Base-by-base conservation (phyloP, 257 asterid genomes). In the Solanum gracilifrons region DNA sequence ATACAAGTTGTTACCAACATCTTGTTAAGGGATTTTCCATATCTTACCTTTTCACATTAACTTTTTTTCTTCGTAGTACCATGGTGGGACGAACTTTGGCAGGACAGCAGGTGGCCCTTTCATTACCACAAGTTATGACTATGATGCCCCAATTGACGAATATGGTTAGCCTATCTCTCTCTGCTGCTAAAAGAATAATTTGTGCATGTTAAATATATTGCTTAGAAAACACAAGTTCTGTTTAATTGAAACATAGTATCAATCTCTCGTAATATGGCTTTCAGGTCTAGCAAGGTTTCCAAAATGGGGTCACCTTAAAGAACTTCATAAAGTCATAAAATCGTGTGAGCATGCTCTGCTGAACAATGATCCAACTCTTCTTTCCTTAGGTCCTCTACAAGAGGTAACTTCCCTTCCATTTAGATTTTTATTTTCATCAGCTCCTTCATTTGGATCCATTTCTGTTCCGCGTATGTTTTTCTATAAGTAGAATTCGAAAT, bases 101-200 rank as follows among this genome's bases (percentile, higher is more conserved):
- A 98, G 99, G 90, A 95, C 98, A 85, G 88, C 98, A 79, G 99
- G 99, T 89, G 99, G 99, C 68, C 99, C 99, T 66, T 95, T 95
- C 92, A 96, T 96, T 85, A 94, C 98, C 88, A 96, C 98, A 68
- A 94, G 98, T 90, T 96, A 96, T 85, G 99, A 96, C 92, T 96
- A 96, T 88, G 97, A 96, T 90, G 99, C 99, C 39, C 99, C 99
- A 69, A 92, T 96, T 82, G 99, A 96, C 89, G 99, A 96, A 93
- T 96, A 96, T 90, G 99, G 99, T 93, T 87, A 87, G 87, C 72
- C 60, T 36, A 85, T 21, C 85, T 29, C 20, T 68, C 43, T 18
- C 37, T n/a, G 32, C 62, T 36, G 86, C 85, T 80, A 37, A 51
- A 64, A 20, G 58, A 39, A 68, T 66, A 10, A 10, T 15, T 16